phyloP scores from a whole-genome alignment of 306 rosid species.

The Malus orientalis region DNA sequence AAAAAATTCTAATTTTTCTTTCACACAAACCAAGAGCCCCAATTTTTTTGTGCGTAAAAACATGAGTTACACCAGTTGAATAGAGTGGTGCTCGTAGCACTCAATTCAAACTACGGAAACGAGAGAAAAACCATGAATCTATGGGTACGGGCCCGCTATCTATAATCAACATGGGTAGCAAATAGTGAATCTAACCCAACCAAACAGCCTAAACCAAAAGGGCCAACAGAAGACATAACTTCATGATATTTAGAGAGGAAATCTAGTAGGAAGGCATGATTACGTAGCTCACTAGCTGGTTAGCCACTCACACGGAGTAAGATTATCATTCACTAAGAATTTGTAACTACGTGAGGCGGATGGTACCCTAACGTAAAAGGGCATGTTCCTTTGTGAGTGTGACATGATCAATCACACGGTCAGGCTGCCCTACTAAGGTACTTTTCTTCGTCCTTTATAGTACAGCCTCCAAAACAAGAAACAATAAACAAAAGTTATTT shows the following conservation, averaged over 20 bases:
- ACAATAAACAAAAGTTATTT: too few species aligned
- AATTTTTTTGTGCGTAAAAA: too few species aligned
- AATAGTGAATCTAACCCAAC: too few species aligned
- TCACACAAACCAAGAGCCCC: too few species aligned
- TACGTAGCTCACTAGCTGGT: background rate
- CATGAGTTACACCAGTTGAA: too few species aligned
- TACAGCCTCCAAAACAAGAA: too few species aligned
- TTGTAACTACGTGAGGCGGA: background rate
- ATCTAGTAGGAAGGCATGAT: background rate
- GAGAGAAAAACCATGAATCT: background rate
- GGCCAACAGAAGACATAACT: background rate
- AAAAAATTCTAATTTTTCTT: too few species aligned
- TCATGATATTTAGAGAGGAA: background rate
- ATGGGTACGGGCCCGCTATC: background rate
- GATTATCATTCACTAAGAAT: background rate
- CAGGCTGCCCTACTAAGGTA: too few species aligned
- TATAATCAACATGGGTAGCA: background rate
- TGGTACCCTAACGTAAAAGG: background rate
- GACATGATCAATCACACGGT: background rate
- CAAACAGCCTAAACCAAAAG: background rate
- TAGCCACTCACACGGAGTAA: background rate
- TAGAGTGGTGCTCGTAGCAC: fast-evolving
- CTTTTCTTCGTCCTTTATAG: too few species aligned
- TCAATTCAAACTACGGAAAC: background rate
- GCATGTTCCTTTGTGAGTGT: too few species aligned